Base-by-base conservation (phyloP, 129 eudicot species). In the Lactuca saligna region DNA sequence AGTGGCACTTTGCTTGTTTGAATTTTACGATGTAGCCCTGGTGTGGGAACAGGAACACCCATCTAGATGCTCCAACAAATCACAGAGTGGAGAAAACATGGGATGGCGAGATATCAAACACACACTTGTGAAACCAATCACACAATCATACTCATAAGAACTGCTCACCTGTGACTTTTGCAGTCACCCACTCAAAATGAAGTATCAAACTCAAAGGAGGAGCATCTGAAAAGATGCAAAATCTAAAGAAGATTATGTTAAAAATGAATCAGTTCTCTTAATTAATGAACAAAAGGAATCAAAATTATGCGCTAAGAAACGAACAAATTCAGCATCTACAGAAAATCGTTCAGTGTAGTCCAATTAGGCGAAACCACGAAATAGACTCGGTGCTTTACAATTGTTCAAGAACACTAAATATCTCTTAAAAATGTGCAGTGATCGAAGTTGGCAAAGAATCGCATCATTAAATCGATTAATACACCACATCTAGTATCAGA, bases 31-130 rank as follows among this genome's bases (percentile, higher is more conserved):
- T 81, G 90, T 71, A 76, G 85, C 61, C 87, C 88, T 79, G 71
- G 76, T 51, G 82, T 58, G 74, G 85, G 78, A 80, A 88, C 44
- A 76, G 85, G 78, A 80, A 88, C 44, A 67, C 86, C 89, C 96
- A 92, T 89, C 73, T 82, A 86, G 60, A 71, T 54, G 65, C 76
- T 51, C 72, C 68, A 57, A 70, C 87, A 65, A 49, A 56, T 51
- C 68, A 72, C 68, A 41, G 72, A 74, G 46, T 59, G 29, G 71
- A 35, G 87, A 71, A 82, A 64, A 85, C 96, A 88, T 88, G 88
- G 81, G 77, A 62, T 60, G 51, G 50, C 38, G 61, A 42, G 29
- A 25, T 65, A 70, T 71, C 66, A 20, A 53, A 69, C 29, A 37
- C 38, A 69, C 54, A 16, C 48, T 55, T 81, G 61, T 46, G 54